Evolutionary conservation across 2,329 filamentous ascomycete species (phyloP), one percentile per base, ranked within the genome.

Genomic region (Colletotrichum somersetense): DNA sequence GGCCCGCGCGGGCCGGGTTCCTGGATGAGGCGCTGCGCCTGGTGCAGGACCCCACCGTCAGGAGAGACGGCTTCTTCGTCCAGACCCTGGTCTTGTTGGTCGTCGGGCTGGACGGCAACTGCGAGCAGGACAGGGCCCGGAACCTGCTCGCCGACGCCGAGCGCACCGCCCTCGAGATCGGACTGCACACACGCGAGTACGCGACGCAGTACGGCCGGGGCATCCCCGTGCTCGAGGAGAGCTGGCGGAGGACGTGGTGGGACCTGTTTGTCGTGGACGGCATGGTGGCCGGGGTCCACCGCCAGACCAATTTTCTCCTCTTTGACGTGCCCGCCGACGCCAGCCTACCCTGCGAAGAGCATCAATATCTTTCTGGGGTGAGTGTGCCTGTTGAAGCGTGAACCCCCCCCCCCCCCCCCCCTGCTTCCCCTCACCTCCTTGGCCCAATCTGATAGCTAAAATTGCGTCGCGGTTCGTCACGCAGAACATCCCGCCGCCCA

Each of bases 241-340:
- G 92, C 79, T 92, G 94, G 89, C 89, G 94, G 23, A 88, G 95
- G 71, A 98, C 95, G 1, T 98, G 95, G 95, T 98, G 95, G 95
- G 94, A 90, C 73, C 79, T 90, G 5, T 96, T 92, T 78, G 88
- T 93, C n/a, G 88, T 94, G 18, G 94, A 97, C 79, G 93, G 92
- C 66, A 92, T 97, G 88, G 88, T 97, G 75, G 93, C 94, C 6
- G 93, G 93, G 4, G 91, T 97, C 75, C 93, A 93, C 75, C 88
- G 91, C 16, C 88, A 89, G 73, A 92, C 92, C 53, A 91, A 89
- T 67, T 93, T 93, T 79, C 81, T 87, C n/a, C 85, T 93, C 33
- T 93, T 90, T 75, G 89, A 91, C 66, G 86, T 95, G 10, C 81
- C 85, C 7, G 87, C 89, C 18, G 90, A 93, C 76, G 92, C 94